A percentile compares a stretch with the other conserved stretches of the same genome.
Conservation (phyloP, 306 rosid species). For the Vigna mungo region DNA sequence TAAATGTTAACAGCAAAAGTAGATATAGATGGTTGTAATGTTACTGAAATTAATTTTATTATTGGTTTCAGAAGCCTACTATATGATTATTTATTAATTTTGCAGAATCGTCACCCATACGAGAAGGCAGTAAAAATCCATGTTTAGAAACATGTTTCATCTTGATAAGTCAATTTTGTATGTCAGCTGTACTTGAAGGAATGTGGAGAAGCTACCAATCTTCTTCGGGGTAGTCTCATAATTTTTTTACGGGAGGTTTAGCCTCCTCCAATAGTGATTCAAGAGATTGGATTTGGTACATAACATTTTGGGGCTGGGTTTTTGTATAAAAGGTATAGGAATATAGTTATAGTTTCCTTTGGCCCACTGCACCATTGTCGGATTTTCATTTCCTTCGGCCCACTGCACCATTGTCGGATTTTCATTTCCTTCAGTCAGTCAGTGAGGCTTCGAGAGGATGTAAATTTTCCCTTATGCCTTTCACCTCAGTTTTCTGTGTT, state of each 20-base stretch:
- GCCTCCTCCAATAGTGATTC: slow-evolving; percentile 32
- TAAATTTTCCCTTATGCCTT: slow-evolving; percentile 16
- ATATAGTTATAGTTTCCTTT: neutral
- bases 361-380: slow-evolving; percentile 31
- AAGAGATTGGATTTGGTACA: slow-evolving; percentile 34
- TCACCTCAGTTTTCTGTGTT: neutral
- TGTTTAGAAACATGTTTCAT: slow-evolving; percentile 48
- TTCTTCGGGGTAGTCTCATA: neutral
- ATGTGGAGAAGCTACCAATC: slow-evolving; percentile 20
- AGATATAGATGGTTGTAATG: slow-evolving; percentile 17
- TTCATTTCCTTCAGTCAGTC: slow-evolving; percentile 26
- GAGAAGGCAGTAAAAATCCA: slow-evolving; percentile 85
- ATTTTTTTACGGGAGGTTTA: slow-evolving; percentile 34
- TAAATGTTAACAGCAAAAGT: slow-evolving; percentile 6
- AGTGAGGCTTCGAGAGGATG: slow-evolving; percentile 14
- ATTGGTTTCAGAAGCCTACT: neutral
- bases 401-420: slow-evolving; percentile 31
- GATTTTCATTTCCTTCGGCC: slow-evolving; percentile 25
- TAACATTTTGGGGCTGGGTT: slow-evolving; percentile 48
- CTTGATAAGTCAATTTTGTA: slow-evolving; percentile 2
- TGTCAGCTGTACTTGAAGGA: slow-evolving; percentile 5
- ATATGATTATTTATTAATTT: slow-evolving; percentile 42
- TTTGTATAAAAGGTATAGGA: slow-evolving; percentile 45
- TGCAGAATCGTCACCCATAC: slow-evolving; percentile 75
- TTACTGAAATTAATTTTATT: slow-evolving; percentile 8